A percentile compares a stretch with the other conserved stretches of the same genome.
Evolutionary conservation across 106 monocot genomes (phyloP).

Genomic region (Alisma plantagoaquatica): DNA sequence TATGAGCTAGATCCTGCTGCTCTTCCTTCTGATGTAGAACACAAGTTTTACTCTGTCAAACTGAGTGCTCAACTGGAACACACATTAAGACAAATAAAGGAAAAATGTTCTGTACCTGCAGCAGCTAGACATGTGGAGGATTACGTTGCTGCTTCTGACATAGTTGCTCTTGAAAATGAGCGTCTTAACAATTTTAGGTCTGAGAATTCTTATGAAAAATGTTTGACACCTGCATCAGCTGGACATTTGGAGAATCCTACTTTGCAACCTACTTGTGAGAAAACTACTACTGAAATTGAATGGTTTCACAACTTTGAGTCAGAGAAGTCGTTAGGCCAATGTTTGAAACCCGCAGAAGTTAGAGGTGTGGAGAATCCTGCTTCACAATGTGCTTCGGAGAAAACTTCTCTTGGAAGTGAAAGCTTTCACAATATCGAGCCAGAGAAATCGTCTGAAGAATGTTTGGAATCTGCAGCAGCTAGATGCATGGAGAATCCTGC

Average conservation of each 20-base stretch:
- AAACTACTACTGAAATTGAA: slow-evolving; percentile 1
- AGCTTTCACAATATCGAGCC: too few relatives aligned
- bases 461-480: too few relatives aligned
- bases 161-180: slow-evolving; percentile 2
- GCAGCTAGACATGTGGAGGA: not conserved
- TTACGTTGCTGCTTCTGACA: not conserved
- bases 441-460: too few relatives aligned
- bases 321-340: too few relatives aligned
- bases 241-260: not conserved
- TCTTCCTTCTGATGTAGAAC: not conserved
- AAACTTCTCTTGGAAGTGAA: too few relatives aligned
- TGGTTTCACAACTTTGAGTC: too few relatives aligned
- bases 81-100: not conserved
- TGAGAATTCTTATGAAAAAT: too few relatives aligned
- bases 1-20: slow-evolving; percentile 9
- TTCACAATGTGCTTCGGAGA: too few relatives aligned
- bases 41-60: not conserved
- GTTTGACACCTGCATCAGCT: not conserved
- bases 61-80: not conserved
- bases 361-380: too few relatives aligned
- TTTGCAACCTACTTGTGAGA: not conserved
- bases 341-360: not conserved
- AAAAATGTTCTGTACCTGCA: not conserved
- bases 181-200: too few relatives aligned
- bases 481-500: too few relatives aligned